Percentiles rank a stretch among this genome's conserved stretches.
These are phyloP conservation scores for Ramalina intermedia DNA, from an alignment of 495 filamentous ascomycete genomes.

Conservation along the genomic window DNA sequence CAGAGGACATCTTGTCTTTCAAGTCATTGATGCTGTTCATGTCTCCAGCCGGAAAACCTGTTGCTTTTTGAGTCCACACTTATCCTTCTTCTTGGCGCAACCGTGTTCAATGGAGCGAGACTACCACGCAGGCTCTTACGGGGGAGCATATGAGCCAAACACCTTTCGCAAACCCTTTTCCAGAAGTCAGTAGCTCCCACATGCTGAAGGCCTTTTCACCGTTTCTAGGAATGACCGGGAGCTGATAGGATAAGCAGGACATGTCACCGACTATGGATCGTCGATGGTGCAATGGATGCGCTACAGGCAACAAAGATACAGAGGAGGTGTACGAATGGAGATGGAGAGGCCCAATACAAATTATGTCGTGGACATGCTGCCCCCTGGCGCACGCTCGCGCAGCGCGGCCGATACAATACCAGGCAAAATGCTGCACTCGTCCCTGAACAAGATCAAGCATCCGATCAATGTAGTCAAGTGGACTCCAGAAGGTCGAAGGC, in stretches of 20 bases:
- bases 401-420: constrained; percentile 73
- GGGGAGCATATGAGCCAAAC: constrained; percentile 10
- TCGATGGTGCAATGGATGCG: constrained; percentile 90
- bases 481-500: constrained; percentile 86
- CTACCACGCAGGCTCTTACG: constrained; percentile 13
- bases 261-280: constrained; percentile 91
- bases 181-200: constrained; percentile 11
- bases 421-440: constrained; percentile 81
- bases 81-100: no score
- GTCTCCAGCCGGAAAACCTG: no score
- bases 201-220: neutral
- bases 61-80: no score
- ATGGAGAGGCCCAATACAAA: constrained; percentile 71
- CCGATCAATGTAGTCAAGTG: constrained; percentile 94
- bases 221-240: neutral
- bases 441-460: constrained; percentile 93
- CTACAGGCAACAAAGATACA: constrained; percentile 62
- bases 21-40: no score
- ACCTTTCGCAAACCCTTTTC: neutral
- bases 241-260: constrained; percentile 30
- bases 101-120: constrained; percentile 18
- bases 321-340: constrained; percentile 51
- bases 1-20: no score
- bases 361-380: constrained; percentile 87
- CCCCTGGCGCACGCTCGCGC: constrained; percentile 56